These are phyloP conservation scores for Stromatinia cepivora DNA, from an alignment of 2,329 filamentous ascomycete species.

Conservation along the genomic window DNA sequence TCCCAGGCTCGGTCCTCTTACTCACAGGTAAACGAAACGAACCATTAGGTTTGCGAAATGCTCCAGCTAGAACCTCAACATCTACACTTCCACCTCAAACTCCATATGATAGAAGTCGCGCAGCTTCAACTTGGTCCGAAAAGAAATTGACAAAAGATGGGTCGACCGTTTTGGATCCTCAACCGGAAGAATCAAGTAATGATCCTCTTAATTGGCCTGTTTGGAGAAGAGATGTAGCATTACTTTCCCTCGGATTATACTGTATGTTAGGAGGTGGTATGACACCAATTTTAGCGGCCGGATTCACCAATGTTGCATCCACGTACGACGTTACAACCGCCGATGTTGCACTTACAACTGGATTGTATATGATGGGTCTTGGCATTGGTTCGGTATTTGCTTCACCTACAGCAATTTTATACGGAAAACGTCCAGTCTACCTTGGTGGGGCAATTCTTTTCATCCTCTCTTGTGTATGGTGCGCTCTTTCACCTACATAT, in stretches of 20 bases:
- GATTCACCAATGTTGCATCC: slow-evolving; percentile 76
- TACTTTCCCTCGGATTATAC: slow-evolving; percentile 84
- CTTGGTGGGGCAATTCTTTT: slow-evolving; percentile 77
- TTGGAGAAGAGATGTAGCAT: slow-evolving; percentile 75
- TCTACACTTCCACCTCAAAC: slow-evolving; percentile 47
- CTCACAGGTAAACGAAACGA: slow-evolving; percentile 57
- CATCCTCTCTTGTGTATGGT: slow-evolving; percentile 76
- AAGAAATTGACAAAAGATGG: slow-evolving; percentile 81
- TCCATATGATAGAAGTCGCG: slow-evolving; percentile 25
- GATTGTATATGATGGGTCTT: slow-evolving; percentile 90
- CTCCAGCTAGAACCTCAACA: slow-evolving; percentile 56
- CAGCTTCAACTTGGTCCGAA: slow-evolving; percentile 35
- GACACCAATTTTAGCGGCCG: slow-evolving; percentile 85
- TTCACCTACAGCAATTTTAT: slow-evolving; percentile 88
- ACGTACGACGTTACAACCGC: slow-evolving; percentile 67
- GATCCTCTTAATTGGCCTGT: slow-evolving; percentile 91
- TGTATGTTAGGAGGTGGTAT: slow-evolving; percentile 93
- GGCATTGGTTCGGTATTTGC: slow-evolving; percentile 81
- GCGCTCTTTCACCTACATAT: slow-evolving; percentile 79
- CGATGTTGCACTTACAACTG: slow-evolving; percentile 80
- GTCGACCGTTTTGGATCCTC: slow-evolving; percentile 82
- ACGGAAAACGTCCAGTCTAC: slow-evolving; percentile 88
- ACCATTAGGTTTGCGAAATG: slow-evolving; percentile 19
- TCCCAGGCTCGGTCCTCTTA: slow-evolving; percentile 57
- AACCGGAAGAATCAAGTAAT: slow-evolving; percentile 86